These are phyloP conservation scores for Annona squamosa DNA, from an alignment of 164 flowering plant genomes.

Conservation along the genomic window DNA sequence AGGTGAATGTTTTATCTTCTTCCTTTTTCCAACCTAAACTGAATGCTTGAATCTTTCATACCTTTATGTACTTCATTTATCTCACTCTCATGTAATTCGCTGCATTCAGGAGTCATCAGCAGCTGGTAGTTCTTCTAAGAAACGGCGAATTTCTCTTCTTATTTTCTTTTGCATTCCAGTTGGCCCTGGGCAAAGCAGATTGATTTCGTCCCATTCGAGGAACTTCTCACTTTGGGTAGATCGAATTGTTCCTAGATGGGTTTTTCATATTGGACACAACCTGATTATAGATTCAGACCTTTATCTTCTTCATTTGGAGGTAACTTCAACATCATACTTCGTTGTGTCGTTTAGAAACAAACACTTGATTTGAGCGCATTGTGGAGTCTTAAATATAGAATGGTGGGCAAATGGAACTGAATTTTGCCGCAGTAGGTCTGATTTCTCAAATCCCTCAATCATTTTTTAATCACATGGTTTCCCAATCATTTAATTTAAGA, in stretches of 20 bases:
- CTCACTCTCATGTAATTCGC: slow-evolving; percentile 1
- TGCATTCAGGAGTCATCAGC: slow-evolving; percentile 27
- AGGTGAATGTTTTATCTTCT: slow-evolving; percentile 21
- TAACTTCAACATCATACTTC: slow-evolving; percentile 13
- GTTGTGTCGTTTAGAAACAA: too few species aligned
- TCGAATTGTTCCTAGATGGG: slow-evolving; percentile 64
- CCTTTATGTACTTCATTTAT: background rate
- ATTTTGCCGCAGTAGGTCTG: too few species aligned
- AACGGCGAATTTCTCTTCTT: slow-evolving; percentile 26
- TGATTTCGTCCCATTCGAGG: slow-evolving; percentile 77
- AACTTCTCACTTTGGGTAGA: slow-evolving; percentile 72
- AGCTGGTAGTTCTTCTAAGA: background rate
- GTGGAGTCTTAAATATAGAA: too few species aligned
- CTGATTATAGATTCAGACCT: slow-evolving; percentile 80
- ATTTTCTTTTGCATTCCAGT: slow-evolving; percentile 79
- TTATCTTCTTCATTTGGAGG: slow-evolving; percentile 86
- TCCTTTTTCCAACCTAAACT: background rate
- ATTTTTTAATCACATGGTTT: too few species aligned
- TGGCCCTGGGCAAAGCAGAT: slow-evolving; percentile 80
- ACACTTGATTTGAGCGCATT: too few species aligned
- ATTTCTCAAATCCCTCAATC: too few species aligned
- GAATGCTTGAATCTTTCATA: background rate
- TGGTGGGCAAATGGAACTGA: too few species aligned
- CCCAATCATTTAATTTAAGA: too few species aligned
- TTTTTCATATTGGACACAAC: slow-evolving; percentile 74